These are phyloP conservation scores for Scheffersomyces ergatensis DNA, from an alignment of 805 yeast genomes.

Conservation along the genomic window DNA sequence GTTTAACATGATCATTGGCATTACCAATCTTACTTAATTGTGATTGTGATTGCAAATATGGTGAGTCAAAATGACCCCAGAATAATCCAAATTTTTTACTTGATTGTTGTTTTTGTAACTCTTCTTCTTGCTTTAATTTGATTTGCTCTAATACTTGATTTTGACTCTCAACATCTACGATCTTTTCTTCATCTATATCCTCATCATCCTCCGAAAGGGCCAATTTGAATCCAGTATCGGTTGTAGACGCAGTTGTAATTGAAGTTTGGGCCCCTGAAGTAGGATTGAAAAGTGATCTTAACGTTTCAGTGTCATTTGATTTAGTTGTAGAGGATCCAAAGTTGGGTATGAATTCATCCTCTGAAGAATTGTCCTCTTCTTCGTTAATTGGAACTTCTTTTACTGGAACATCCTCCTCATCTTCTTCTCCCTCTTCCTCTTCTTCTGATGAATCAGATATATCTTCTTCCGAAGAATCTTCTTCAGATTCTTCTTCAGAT, in stretches of 20 bases:
- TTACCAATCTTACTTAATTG: slow-evolving; percentile 60
- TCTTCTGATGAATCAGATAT: slow-evolving; percentile 4
- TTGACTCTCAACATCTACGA: slow-evolving; percentile 15
- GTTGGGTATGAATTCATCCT: slow-evolving; percentile 54
- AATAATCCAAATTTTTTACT: slow-evolving; percentile 51
- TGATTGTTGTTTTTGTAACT: slow-evolving; percentile 14
- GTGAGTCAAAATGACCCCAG: slow-evolving; percentile 82
- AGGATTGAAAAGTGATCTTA: slow-evolving; percentile 11
- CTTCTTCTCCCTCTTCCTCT: slow-evolving; percentile 23
- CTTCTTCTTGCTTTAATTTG: slow-evolving; percentile 28
- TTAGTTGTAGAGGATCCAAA: slow-evolving; percentile 35
- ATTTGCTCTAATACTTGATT: slow-evolving; percentile 26
- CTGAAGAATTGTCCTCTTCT: slow-evolving; percentile 6
- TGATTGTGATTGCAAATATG: slow-evolving; percentile 82
- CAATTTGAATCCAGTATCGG: slow-evolving; percentile 38
- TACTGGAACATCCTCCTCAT: slow-evolving; percentile 9
- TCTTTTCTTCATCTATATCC: slow-evolving; percentile 42
- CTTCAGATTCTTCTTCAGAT: slow-evolving; percentile 18
- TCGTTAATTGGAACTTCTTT: background rate
- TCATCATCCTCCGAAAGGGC: slow-evolving; percentile 42
- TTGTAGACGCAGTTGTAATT: slow-evolving; percentile 43
- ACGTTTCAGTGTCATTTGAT: slow-evolving; percentile 24
- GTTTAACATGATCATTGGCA: slow-evolving; percentile 21
- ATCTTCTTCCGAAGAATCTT: too few relatives aligned
- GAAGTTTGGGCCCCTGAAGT: background rate